Conservation (phyloP, 306 rosid genomes). For the Pueraria montana region DNA sequence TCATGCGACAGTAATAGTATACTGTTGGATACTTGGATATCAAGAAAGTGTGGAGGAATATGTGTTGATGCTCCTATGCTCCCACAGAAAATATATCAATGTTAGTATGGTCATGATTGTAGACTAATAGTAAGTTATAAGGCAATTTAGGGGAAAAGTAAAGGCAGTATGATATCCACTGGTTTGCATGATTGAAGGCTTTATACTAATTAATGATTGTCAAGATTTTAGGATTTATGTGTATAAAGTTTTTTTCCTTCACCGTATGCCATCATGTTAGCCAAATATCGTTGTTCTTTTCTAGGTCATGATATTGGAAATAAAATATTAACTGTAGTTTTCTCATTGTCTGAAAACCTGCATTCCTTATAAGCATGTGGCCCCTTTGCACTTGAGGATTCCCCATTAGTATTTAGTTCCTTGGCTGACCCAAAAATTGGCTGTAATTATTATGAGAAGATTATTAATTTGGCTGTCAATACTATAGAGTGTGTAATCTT, state of each 20-base stretch:
- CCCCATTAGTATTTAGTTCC: neutral
- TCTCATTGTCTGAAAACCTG: neutral
- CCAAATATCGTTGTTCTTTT: conserved; percentile 31
- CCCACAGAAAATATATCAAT: neutral
- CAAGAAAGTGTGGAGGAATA: conserved; percentile 18
- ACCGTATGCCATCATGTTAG: conserved; percentile 8
- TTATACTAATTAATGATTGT: neutral
- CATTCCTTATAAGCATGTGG: neutral
- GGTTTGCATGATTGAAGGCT: conserved; percentile 13
- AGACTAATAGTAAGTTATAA: conserved; percentile 2
- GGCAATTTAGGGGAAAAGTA: conserved; percentile 8
- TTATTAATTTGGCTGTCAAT: conserved; percentile 6
- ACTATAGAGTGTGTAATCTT: neutral
- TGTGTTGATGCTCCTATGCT: neutral
- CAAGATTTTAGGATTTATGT: conserved; percentile 20
- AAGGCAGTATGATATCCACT: neutral
- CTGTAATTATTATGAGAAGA: conserved; percentile 1
- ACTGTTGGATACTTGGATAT: conserved; percentile 31
- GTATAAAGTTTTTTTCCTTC: neutral
- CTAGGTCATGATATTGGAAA: neutral
- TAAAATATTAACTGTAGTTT: neutral
- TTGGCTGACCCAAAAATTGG: conserved; percentile 5
- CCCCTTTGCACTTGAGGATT: neutral
- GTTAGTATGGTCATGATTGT: neutral
- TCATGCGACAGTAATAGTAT: conserved; percentile 1